Percentiles rank a stretch among this genome's conserved stretches.
These are phyloP conservation scores for Fusarium lyarnte DNA, from an alignment of 2,329 filamentous ascomycete species.

Conservation along the genomic window DNA sequence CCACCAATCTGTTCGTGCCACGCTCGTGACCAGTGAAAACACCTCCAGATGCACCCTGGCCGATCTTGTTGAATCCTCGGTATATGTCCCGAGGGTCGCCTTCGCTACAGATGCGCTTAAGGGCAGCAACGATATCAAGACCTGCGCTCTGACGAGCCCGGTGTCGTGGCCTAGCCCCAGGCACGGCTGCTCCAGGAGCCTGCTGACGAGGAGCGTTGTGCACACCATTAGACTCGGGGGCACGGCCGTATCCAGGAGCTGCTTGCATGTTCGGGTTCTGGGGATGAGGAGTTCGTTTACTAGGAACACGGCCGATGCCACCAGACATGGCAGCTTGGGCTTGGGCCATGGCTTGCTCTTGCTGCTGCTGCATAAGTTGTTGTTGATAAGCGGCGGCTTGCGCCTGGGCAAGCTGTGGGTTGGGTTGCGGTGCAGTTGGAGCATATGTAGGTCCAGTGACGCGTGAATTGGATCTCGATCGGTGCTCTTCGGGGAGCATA, in stretches of 20 bases:
- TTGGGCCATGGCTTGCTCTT: slow-evolving; percentile 83
- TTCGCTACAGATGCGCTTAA: slow-evolving; percentile 90
- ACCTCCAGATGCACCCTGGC: slow-evolving; percentile 94
- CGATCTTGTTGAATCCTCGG: slow-evolving; percentile 90
- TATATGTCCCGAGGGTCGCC: slow-evolving; percentile 91
- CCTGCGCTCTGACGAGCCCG: slow-evolving; percentile 81
- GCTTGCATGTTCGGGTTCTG: slow-evolving; percentile 42
- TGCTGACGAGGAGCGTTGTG: slow-evolving; percentile 50
- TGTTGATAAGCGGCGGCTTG: slow-evolving; percentile 66
- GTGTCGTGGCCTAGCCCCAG: slow-evolving; percentile 76
- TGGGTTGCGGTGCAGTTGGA: slow-evolving; percentile 53
- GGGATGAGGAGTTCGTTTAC: slow-evolving; percentile 68
- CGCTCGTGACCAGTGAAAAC: slow-evolving; percentile 92
- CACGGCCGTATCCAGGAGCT: slow-evolving; percentile 43
- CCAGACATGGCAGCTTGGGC: slow-evolving; percentile 80
- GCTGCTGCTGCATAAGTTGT: slow-evolving; percentile 79
- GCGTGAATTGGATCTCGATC: slow-evolving; percentile 75
- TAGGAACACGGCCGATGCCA: slow-evolving; percentile 76
- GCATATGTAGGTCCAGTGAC: slow-evolving; percentile 64
- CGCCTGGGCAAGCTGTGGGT: slow-evolving; percentile 44
- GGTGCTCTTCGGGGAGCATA: slow-evolving; percentile 73
- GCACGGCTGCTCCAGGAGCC: slow-evolving; percentile 49
- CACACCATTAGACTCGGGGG: slow-evolving; percentile 46
- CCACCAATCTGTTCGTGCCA: slow-evolving; percentile 85
- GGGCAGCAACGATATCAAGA: slow-evolving; percentile 81